Evolutionary conservation across 306 rosid species (phyloP).

Genomic region (Quercus agrifolia): DNA sequence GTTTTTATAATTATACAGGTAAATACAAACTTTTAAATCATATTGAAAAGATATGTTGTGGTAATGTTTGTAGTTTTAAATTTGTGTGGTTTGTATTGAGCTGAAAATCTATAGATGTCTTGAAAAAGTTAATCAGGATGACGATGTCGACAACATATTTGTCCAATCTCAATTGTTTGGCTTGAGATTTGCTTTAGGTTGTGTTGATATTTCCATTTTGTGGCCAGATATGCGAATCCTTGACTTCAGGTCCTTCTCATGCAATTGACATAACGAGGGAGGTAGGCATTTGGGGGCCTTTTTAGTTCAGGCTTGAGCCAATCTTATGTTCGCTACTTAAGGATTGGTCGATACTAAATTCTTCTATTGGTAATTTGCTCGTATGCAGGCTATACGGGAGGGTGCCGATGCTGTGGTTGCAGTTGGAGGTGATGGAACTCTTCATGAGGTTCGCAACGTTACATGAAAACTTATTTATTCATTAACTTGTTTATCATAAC

Average conservation of each 20-base stretch:
- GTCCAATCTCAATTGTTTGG: conserved; percentile 21
- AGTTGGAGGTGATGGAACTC: conserved; percentile 99
- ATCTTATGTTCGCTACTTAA: conserved; percentile 1
- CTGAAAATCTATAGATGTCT: background rate
- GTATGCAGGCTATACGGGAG: conserved; percentile 73
- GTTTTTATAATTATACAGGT: background rate
- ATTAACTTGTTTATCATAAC: background rate
- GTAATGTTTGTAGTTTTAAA: background rate
- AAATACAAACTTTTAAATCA: background rate
- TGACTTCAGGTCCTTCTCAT: conserved; percentile 91
- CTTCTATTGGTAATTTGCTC: conserved; percentile 13
- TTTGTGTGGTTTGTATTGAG: background rate
- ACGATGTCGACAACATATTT: background rate
- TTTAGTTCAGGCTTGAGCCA: conserved; percentile 9
- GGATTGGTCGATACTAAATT: too few species aligned
- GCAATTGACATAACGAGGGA: conserved; percentile 92
- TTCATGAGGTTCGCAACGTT: conserved; percentile 73
- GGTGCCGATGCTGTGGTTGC: conserved; percentile 91
- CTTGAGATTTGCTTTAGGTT: conserved; percentile 4
- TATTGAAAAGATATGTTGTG: background rate
- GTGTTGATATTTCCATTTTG: background rate
- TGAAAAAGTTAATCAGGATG: background rate
- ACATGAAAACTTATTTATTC: background rate
- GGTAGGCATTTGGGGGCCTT: conserved; percentile 42
- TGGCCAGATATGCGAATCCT: conserved; percentile 77